Conservation (phyloP, 257 asterid species). For the Voacanga thouarsii region DNA sequence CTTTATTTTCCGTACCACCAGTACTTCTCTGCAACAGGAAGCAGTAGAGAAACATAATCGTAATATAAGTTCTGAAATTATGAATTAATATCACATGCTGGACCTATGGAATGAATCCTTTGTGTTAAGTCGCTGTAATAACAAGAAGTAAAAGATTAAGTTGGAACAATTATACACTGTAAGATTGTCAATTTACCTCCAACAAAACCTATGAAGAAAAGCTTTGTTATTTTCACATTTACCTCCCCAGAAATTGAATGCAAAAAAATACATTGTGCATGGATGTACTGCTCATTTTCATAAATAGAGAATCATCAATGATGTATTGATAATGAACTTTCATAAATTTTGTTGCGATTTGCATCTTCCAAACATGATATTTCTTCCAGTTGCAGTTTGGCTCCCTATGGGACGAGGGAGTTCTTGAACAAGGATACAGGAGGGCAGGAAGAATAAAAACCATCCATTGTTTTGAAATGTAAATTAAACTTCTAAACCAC, state of each 20-base stretch:
- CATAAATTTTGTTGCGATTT: background rate
- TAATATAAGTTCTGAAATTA: background rate
- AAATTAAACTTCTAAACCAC: background rate
- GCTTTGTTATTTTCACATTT: too few species aligned
- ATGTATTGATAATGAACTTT: too few species aligned
- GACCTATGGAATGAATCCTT: background rate
- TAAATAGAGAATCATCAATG: background rate
- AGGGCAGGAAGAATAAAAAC: background rate
- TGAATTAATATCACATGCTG: background rate
- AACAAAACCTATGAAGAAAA: background rate
- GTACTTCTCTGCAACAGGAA: conserved; percentile 58
- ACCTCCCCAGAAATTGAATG: background rate
- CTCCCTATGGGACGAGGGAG: background rate
- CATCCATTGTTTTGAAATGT: background rate
- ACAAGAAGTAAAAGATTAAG: background rate
- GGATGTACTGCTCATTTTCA: background rate
- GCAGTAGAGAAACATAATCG: conserved; percentile 8
- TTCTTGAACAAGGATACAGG: background rate
- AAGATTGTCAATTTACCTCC: background rate
- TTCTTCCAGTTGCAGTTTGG: background rate
- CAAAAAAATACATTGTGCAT: background rate
- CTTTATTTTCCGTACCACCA: conserved; percentile 36
- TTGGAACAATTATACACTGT: background rate
- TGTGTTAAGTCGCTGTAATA: background rate
- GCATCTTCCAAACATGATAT: background rate